These are phyloP conservation scores for Capsella bursapastoris DNA, from an alignment of 345 rosid genomes.

Conservation along the genomic window DNA sequence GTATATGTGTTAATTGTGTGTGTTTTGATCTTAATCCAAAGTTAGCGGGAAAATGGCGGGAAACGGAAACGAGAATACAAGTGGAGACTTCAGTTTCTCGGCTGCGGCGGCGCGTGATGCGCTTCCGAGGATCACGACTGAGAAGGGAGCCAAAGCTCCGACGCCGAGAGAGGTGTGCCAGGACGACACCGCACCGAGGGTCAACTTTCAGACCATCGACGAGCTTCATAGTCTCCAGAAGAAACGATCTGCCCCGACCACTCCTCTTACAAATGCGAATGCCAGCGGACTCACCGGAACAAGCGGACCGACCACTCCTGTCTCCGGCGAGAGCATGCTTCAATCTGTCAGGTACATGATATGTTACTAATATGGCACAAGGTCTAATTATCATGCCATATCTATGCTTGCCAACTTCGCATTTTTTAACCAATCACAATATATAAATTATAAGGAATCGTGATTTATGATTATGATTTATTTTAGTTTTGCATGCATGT, in stretches of 20 bases:
- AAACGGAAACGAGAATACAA: slow-evolving; percentile 18
- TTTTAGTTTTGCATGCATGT: not conserved
- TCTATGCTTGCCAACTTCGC: too few species aligned
- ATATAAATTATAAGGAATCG: too few species aligned
- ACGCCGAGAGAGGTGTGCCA: slow-evolving; percentile 53
- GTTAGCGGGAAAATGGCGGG: slow-evolving; percentile 35
- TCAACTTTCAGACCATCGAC: slow-evolving; percentile 84
- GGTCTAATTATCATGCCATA: not conserved
- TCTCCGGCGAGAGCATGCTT: slow-evolving; percentile 71
- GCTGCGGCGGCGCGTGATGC: slow-evolving; percentile 48
- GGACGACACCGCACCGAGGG: slow-evolving; percentile 64
- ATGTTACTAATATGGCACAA: not conserved
- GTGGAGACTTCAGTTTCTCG: slow-evolving; percentile 47
- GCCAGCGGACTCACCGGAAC: slow-evolving; percentile 21
- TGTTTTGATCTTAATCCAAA: slow-evolving; percentile 7
- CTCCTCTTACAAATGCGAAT: slow-evolving; percentile 56
- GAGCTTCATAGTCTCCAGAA: slow-evolving; percentile 91
- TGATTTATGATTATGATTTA: not conserved
- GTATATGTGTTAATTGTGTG: not conserved
- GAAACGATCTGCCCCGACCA: slow-evolving; percentile 83
- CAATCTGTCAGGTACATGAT: slow-evolving; percentile 83
- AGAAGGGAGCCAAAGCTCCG: slow-evolving; percentile 35
- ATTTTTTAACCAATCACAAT: too few species aligned
- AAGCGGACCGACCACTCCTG: slow-evolving; percentile 52
- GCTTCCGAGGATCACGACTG: slow-evolving; percentile 47